Conservation (phyloP, 1,139 yeast genomes). For the Entelexis paramagnoliae region DNA sequence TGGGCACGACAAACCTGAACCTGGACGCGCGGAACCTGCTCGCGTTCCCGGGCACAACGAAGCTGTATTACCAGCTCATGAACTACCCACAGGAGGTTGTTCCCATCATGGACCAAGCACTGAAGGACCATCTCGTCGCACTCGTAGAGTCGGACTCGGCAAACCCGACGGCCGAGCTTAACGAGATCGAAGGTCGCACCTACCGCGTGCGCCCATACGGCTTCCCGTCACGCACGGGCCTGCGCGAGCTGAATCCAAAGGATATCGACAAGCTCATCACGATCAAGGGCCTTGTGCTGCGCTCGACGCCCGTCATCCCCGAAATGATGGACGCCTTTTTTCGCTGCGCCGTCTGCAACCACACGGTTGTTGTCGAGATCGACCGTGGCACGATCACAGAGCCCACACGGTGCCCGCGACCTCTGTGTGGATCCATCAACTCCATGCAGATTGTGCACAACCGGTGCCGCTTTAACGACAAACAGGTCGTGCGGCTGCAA, state of each 20-base stretch:
- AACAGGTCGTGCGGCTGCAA: slow-evolving; percentile 85
- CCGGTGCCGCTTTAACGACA: slow-evolving; percentile 85
- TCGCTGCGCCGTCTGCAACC: slow-evolving; percentile 91
- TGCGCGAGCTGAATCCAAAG: slow-evolving; percentile 90
- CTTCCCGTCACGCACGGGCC: slow-evolving; percentile 59
- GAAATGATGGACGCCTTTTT: slow-evolving; percentile 97
- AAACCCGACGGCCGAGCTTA: slow-evolving; percentile 35
- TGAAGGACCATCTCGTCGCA: slow-evolving; percentile 82
- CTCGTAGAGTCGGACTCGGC: slow-evolving; percentile 48
- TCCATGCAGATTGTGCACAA: slow-evolving; percentile 89
- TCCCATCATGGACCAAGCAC: slow-evolving; percentile 94
- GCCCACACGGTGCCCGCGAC: slow-evolving; percentile 86
- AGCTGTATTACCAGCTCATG: slow-evolving; percentile 71
- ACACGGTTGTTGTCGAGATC: slow-evolving; percentile 81
- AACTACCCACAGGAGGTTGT: slow-evolving; percentile 95
- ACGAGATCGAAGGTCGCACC: slow-evolving; percentile 66
- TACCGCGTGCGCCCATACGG: slow-evolving; percentile 81
- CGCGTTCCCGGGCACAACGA: slow-evolving; percentile 65
- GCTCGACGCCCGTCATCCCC: slow-evolving; percentile 87
- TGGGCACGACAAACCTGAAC: slow-evolving; percentile 74
- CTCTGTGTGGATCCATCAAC: slow-evolving; percentile 70
- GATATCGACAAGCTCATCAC: slow-evolving; percentile 91
- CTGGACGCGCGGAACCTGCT: slow-evolving; percentile 72
- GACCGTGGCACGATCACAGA: slow-evolving; percentile 92
- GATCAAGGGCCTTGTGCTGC: slow-evolving; percentile 79